Base-by-base conservation (phyloP, 441 rosid genomes). In the Gossypium aridum region DNA sequence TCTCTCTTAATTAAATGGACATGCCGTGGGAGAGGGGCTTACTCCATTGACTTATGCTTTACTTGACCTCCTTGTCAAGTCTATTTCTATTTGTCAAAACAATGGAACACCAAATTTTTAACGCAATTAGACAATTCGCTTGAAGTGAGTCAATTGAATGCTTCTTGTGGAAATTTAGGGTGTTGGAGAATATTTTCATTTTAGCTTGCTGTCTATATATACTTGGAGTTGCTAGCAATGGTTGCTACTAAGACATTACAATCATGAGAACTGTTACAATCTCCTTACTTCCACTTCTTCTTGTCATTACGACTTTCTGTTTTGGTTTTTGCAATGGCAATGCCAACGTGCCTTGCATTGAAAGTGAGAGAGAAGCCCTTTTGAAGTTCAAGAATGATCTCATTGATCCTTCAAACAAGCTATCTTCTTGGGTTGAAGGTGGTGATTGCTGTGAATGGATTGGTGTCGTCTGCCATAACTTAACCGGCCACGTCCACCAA, bases 401-500 rank as follows among this genome's bases (percentile, higher is more conserved):
- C 20, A 16, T 53, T 14, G 75, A 74, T 62, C 43, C 54, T 6
- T 8, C 12, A 9, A 26, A 43, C 17, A 19, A 20, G n/a, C 81
- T 81, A 20, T 66, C 70, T 67, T 78, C 75, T 28, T 81, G 80
- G 84, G 28, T 23, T 10, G 28, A 55, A 9, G 43, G 22, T 1
- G 53, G 13, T 6, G 79, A 78, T 37, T 78, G 75, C 59, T 78
- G 78, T 25, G 0, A 63, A 19, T 78, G 78, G 81, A 6, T 23
- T 10, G 75, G 74, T 9, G 67, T 78, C 19, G 1, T 17, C 16
- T 78, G 75, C 43, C 37, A 61, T 54, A 70, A 71, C 68, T 0
- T 16, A 0, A 54, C 77, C 6, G 75, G 62, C 6, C 81, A 70
- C 47, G 72, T 64, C 43, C 4, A 12, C 63, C 0, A 9, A 43